Percentiles rank a stretch among this genome's conserved stretches.
These are phyloP conservation scores for Helminthosporium solani DNA, from an alignment of 2,329 filamentous ascomycete species.

Conservation along the genomic window DNA sequence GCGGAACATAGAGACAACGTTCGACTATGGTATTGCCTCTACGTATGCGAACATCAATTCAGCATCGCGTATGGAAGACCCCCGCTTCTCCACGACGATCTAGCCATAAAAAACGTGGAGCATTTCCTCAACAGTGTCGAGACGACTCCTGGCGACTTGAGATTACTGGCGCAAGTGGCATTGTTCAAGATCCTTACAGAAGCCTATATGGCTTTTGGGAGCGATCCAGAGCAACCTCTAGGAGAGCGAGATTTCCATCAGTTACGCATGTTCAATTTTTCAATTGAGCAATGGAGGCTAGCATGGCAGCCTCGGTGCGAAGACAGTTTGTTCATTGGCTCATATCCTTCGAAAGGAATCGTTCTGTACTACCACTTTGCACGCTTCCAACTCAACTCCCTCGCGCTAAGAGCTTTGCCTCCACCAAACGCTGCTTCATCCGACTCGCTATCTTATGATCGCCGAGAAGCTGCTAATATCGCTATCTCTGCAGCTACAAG, in stretches of 20 bases:
- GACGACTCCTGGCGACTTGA: constrained; percentile 31
- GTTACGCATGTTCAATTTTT: constrained; percentile 44
- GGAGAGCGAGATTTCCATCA: constrained; percentile 41
- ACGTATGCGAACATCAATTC: constrained; percentile 45
- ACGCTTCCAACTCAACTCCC: constrained; percentile 55
- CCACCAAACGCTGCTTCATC: constrained; percentile 48
- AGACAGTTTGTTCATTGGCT: constrained; percentile 30
- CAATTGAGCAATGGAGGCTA: constrained; percentile 47
- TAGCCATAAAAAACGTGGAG: constrained; percentile 41
- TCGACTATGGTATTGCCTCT: constrained; percentile 44
- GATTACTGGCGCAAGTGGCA: constrained; percentile 33
- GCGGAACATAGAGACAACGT: constrained; percentile 39
- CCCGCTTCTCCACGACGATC: constrained; percentile 42
- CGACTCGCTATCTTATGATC: constrained; percentile 46
- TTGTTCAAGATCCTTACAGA: constrained; percentile 37
- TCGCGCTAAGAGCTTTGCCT: constrained; percentile 47
- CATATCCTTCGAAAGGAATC: constrained; percentile 51
- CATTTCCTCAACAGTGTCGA: constrained; percentile 30
- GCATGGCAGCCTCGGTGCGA: constrained; percentile 39
- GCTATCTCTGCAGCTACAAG: constrained; percentile 52
- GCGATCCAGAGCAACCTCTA: constrained; percentile 39
- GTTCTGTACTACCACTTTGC: constrained; percentile 57
- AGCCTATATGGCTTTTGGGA: constrained; percentile 36
- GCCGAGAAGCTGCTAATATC: constrained; percentile 42
- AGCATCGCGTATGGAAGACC: constrained; percentile 45